These are phyloP conservation scores for Saururus chinensis DNA, from an alignment of 164 flowering plant genomes.

Conservation along the genomic window DNA sequence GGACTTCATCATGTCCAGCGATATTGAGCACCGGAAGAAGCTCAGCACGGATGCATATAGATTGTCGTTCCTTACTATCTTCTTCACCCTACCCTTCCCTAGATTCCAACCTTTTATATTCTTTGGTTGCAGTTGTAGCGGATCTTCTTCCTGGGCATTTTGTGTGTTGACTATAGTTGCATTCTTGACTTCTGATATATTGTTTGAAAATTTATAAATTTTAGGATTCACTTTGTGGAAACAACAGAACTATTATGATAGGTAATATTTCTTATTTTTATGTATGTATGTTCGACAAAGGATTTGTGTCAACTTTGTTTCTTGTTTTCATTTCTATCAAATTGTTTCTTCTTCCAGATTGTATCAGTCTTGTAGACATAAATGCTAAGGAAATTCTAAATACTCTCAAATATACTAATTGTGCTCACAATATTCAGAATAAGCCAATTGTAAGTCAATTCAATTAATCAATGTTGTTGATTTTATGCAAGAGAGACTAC, in stretches of 20 bases:
- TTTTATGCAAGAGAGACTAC: no score
- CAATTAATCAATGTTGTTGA: no score
- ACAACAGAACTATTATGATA: conserved; percentile 98
- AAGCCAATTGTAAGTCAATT: no score
- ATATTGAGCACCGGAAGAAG: conserved; percentile 80
- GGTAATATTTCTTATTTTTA: no score
- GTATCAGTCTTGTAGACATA: conserved; percentile 98
- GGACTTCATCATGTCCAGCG: conserved; percentile 83
- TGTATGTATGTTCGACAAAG: not conserved
- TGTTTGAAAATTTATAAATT: not conserved
- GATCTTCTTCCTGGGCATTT: no score
- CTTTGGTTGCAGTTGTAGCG: no score
- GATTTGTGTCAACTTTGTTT: not conserved
- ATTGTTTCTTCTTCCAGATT: conserved; percentile 41
- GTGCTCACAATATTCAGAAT: conserved; percentile 96
- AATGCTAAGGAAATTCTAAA: conserved; percentile 98
- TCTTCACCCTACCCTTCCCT: no score
- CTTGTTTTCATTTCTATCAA: conserved; percentile 1
- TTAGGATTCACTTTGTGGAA: conserved; percentile 99
- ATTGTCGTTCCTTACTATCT: conserved; percentile 43
- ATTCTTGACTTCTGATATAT: no score
- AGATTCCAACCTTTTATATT: no score
- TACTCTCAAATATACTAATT: conserved; percentile 96
- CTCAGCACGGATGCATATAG: conserved; percentile 54
- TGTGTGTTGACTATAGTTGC: no score